phyloP scores from a whole-genome alignment of 768 basidiomycete genomes.

The Russula brevipes region DNA sequence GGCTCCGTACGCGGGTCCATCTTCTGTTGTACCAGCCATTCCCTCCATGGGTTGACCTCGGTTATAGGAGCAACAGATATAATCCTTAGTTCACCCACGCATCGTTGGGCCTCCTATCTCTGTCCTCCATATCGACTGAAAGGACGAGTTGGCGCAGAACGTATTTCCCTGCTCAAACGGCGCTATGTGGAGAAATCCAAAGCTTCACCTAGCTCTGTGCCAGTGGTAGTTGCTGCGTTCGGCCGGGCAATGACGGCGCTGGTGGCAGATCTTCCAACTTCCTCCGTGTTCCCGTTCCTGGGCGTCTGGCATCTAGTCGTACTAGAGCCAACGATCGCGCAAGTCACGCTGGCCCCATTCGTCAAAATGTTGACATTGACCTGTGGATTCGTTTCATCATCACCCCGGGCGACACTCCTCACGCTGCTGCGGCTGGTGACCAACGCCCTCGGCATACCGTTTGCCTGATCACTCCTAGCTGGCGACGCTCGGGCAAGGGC shows the following conservation, averaged over 20 bases:
- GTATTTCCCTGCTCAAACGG: too few species aligned
- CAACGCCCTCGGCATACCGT: constrained; percentile 54
- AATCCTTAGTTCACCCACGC: too few species aligned
- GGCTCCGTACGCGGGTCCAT: too few species aligned
- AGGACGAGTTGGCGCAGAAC: too few species aligned
- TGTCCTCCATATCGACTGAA: too few species aligned
- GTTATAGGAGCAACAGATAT: too few species aligned
- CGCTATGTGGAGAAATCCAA: too few species aligned
- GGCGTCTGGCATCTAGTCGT: constrained; percentile 38
- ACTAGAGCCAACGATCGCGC: constrained; percentile 45
- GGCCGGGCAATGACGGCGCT: constrained; percentile 42
- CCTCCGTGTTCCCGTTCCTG: constrained; percentile 47
- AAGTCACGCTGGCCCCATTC: constrained; percentile 44
- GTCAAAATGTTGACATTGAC: constrained; percentile 39
- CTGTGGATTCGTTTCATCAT: constrained; percentile 28
- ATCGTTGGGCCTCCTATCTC: too few species aligned
- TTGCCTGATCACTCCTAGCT: constrained; percentile 41
- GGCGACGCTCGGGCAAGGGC: constrained; percentile 30
- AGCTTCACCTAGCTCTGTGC: too few species aligned
- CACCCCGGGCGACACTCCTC: constrained; percentile 49
- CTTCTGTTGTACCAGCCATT: too few species aligned
- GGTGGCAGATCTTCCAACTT: constrained; percentile 41
- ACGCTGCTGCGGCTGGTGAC: constrained; percentile 64
- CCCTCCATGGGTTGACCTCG: too few species aligned
- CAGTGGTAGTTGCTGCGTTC: constrained; percentile 31